A percentile compares a stretch with the other conserved stretches of the same genome.
Conservation (phyloP, 805 yeast species). For the Cyberlindnera mycetangii region DNA sequence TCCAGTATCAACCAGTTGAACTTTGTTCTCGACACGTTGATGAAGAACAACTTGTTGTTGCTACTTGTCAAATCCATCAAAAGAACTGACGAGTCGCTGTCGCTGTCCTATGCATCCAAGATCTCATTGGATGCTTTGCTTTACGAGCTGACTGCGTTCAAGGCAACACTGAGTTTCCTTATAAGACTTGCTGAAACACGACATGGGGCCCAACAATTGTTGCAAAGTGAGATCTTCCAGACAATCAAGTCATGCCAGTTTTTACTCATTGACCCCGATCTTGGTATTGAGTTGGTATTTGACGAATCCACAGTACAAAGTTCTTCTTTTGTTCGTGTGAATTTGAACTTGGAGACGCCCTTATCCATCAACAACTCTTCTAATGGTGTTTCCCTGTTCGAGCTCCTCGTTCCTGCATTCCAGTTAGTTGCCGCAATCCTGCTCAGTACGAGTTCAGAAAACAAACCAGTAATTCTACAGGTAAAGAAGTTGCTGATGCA, state of each 20-base stretch:
- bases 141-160: slow-evolving; percentile 76
- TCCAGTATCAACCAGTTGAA: slow-evolving; percentile 49
- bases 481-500: slow-evolving; percentile 49
- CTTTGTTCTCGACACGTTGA: slow-evolving; percentile 57
- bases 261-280: slow-evolving; percentile 70
- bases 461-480: slow-evolving; percentile 52
- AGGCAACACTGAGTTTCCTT: slow-evolving; percentile 65
- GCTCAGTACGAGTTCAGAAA: slow-evolving; percentile 75
- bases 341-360: slow-evolving; percentile 52
- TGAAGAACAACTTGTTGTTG: slow-evolving; percentile 62
- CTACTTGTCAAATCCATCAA: slow-evolving; percentile 65
- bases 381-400: slow-evolving; percentile 53
- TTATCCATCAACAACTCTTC: slow-evolving; percentile 33
- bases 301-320: slow-evolving; percentile 33
- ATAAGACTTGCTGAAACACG: slow-evolving; percentile 74
- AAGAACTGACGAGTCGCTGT: slow-evolving; percentile 63
- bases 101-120: slow-evolving; percentile 32
- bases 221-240: slow-evolving; percentile 71
- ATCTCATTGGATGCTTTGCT: slow-evolving; percentile 52
- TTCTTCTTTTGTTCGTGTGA: slow-evolving; percentile 38
- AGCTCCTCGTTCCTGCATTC: slow-evolving; percentile 68
- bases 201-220: slow-evolving; percentile 70
- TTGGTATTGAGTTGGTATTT: slow-evolving; percentile 58
- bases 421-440: slow-evolving; percentile 67
- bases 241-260: slow-evolving; percentile 55